Conservation (phyloP, 495 filamentous ascomycete genomes). For the Choiromyces venosus region DNA sequence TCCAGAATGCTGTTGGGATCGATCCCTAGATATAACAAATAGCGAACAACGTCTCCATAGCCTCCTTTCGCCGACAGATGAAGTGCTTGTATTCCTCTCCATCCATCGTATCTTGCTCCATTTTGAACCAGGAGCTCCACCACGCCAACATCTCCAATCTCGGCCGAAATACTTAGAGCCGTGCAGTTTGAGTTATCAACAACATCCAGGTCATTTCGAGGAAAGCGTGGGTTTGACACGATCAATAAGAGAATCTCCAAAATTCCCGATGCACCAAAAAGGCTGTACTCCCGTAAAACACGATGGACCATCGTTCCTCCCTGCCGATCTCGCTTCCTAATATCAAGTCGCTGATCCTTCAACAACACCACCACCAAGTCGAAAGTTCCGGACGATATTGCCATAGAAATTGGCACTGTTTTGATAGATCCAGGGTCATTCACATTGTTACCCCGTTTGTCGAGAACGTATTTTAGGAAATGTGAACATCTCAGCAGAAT, state of each 20-base stretch:
- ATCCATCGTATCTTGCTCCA: neutral
- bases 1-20: neutral
- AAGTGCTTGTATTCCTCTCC: neutral
- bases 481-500: neutral
- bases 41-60: neutral
- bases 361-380: neutral
- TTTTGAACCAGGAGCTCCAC: neutral
- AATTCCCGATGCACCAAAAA: neutral
- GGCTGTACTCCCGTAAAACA: neutral
- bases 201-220: neutral
- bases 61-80: neutral
- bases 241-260: neutral
- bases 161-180: neutral
- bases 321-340: neutral
- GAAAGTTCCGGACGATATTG: neutral
- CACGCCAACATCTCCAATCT: neutral
- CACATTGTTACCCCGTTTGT: neutral
- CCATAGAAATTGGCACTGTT: neutral
- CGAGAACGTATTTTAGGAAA: neutral
- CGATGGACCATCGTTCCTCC: neutral
- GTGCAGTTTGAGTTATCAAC: neutral
- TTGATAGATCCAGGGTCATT: neutral
- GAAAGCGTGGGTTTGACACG: neutral
- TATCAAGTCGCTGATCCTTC: neutral
- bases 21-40: neutral